Conservation (phyloP, 108 stramenopile genomes). For the Stephanodiscus minutulus region DNA sequence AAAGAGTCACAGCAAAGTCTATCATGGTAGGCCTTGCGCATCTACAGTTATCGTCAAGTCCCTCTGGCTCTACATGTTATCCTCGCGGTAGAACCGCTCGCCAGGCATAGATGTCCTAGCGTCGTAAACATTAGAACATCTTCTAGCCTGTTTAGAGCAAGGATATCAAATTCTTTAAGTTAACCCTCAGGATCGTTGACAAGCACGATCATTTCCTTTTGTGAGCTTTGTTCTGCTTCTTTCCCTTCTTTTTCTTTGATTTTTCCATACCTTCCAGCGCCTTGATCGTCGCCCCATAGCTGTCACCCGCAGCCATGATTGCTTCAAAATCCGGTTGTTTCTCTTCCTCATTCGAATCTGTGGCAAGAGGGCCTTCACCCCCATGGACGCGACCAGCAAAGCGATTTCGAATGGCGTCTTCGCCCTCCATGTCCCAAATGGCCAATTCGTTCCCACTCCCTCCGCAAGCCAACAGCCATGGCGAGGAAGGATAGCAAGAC, state of each 20-base stretch:
- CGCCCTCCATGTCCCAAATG: slow-evolving; percentile 89
- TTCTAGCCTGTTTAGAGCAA: not conserved
- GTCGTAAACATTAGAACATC: not conserved
- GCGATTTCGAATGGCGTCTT: slow-evolving; percentile 70
- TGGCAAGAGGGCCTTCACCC: slow-evolving; percentile 8
- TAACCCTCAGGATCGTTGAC: not conserved
- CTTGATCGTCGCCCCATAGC: slow-evolving; percentile 27
- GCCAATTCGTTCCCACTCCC: slow-evolving; percentile 90
- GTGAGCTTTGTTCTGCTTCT: slow-evolving; percentile 68
- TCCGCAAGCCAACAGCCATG: slow-evolving; percentile 88
- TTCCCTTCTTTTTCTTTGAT: slow-evolving; percentile 66
- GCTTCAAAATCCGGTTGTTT: slow-evolving; percentile 67
- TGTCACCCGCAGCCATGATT: slow-evolving; percentile 58
- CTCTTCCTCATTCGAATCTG: slow-evolving; percentile 29
- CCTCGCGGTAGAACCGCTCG: not conserved
- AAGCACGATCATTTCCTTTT: slow-evolving; percentile 19
- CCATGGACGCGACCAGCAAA: slow-evolving; percentile 60
- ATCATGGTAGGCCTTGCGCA: not conserved
- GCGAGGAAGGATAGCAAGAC: slow-evolving; percentile 82
- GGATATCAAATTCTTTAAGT: not conserved
- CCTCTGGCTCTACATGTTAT: not conserved
- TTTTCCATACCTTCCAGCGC: slow-evolving; percentile 59
- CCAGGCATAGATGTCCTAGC: not conserved
- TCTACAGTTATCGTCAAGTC: not conserved
- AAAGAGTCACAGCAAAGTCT: not conserved